Percentiles rank a stretch among this genome's conserved stretches.
Evolutionary conservation across 1,284 basidiomycete genomes (phyloP).

Genomic region (Amylostereum areolatum): DNA sequence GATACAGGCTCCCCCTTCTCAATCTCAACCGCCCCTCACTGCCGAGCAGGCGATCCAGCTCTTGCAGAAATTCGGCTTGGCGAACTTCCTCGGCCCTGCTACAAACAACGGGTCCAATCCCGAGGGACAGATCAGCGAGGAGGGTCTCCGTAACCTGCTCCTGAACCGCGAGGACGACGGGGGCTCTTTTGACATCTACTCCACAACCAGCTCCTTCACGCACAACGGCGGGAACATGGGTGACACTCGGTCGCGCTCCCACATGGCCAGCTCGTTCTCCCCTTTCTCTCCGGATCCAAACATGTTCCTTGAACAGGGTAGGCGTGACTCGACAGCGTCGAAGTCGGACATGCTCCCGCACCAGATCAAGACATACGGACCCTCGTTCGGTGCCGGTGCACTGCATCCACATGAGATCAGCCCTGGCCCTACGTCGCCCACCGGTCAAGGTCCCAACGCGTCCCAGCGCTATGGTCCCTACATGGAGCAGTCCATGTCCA

Average conservation of each 20-base stretch:
- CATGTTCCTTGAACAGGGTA: conserved; percentile 20
- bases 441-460: conserved; percentile 33
- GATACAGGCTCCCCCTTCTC: conserved; percentile 27
- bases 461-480: conserved; percentile 37
- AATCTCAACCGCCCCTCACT: conserved; percentile 30
- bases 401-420: conserved; percentile 14
- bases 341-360: conserved; percentile 28
- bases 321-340: conserved; percentile 2
- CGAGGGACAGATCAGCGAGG: conserved; percentile 10
- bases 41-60: conserved; percentile 65
- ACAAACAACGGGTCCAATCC: conserved; percentile 13
- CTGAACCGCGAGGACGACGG: conserved; percentile 2
- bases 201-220: neutral
- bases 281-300: conserved; percentile 37
- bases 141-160: neutral
- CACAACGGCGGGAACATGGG: conserved; percentile 5
- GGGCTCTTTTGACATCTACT: conserved; percentile 6
- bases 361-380: conserved; percentile 37
- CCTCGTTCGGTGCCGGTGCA: conserved; percentile 34
- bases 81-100: conserved; percentile 7
- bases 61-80: conserved; percentile 46
- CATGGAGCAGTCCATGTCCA: conserved; percentile 28
- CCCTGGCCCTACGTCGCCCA: conserved; percentile 30
- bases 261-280: conserved; percentile 25
- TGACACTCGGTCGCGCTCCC: conserved; percentile 8